Evolutionary conservation across 306 rosid species (phyloP).

Genomic region (Phaseolus lunatus): DNA sequence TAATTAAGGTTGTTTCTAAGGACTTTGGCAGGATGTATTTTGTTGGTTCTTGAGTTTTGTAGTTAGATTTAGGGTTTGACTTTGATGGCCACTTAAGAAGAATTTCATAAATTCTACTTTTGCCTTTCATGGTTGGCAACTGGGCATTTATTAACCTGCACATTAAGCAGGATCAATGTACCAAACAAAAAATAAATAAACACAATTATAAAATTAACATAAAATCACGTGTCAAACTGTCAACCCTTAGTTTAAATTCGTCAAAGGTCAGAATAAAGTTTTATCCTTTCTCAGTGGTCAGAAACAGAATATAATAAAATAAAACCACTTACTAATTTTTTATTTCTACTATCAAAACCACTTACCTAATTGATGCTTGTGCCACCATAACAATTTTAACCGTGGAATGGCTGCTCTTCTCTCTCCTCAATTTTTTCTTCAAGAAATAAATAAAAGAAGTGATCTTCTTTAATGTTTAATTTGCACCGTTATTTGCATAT

Average conservation of each 20-base stretch:
- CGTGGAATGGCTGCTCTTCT: not conserved
- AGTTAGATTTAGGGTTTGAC: not conserved
- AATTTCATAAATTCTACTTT: not conserved
- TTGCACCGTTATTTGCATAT: not conserved
- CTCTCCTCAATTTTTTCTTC: not conserved
- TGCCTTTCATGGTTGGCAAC: slow-evolving; percentile 1
- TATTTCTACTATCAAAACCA: not conserved
- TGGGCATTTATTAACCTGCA: not conserved
- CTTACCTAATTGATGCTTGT: not conserved
- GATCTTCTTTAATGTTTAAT: not conserved
- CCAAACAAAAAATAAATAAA: not conserved
- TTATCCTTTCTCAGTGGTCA: not conserved
- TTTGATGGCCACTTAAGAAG: not conserved
- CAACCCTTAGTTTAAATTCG: slow-evolving; percentile 18
- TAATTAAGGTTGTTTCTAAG: not conserved
- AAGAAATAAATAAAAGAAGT: not conserved
- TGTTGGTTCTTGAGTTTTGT: not conserved
- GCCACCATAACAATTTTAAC: not conserved
- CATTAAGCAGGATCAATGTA: not conserved
- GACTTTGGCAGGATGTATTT: no score
- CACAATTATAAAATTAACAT: no score
- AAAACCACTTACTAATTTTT: not conserved
- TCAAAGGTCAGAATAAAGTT: slow-evolving; percentile 26
- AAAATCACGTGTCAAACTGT: slow-evolving; percentile 24
- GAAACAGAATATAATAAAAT: not conserved